Base-by-base conservation (phyloP, 2,329 filamentous ascomycete genomes). In the Venturia effusa region DNA sequence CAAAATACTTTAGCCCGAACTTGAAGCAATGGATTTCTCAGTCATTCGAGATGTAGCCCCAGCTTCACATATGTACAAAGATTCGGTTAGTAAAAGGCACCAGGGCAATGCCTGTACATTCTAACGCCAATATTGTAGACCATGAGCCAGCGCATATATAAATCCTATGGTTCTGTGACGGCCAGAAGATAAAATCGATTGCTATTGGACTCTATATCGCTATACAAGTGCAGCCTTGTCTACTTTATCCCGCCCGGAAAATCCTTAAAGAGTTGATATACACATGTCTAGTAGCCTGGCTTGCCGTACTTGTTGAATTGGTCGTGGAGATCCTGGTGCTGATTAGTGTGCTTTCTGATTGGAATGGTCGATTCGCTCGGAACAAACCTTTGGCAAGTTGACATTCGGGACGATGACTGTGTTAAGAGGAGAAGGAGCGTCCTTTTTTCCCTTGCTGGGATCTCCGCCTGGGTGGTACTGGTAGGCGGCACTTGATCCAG, bases 271-370 rank as follows among this genome's bases (percentile, higher is more conserved):
- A 57, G 15, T 57, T 57, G 48, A 32, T 54, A 54, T 54, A 27
- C 27, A 54, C 48, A 54, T 17, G 27, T 30, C 59, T 60, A 60
- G 24, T 60, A 97, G 70, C 91, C 92, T 70, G 97, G 94, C 86
- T 97, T 97, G 78, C 94, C 94, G 86, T 90, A 97, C 84, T 99
- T 99, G 89, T 99, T 99, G 86, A 88, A 97, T 81, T 88, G 89
- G 71, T 99, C 94, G 81, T 99, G 94, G 68, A 97, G 85, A 72
- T 88, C 84, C 90, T 95, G 71, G 65, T 60, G 43, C n/a, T 13
- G 22, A 48, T 63, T 41, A 57, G 64, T 43, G 51, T 48, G 61
- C 62, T 39, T 30, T 45, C 61, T 32, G 41, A 17, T 39, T 10
- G 10, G 15, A 39, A 39, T 13, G 8, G 27, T 27, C 15, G 11